Conservation (phyloP, 1,284 basidiomycete species). For the Cryptococcus deneoformans region DNA sequence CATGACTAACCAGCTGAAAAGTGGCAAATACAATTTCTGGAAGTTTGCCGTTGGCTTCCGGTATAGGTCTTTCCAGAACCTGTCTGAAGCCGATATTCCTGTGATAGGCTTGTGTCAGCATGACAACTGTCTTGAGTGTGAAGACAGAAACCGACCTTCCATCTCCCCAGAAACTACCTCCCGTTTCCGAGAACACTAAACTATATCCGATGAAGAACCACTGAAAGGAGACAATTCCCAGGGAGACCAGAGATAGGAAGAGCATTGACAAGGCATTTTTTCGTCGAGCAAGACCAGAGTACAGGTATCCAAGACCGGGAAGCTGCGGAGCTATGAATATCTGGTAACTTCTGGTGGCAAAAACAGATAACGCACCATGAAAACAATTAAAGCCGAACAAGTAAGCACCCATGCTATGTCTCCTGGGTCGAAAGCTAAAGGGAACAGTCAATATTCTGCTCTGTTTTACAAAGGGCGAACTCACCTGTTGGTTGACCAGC, state of each 20-base stretch:
- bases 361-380: slow-evolving; percentile 43
- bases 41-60: slow-evolving; percentile 58
- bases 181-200: slow-evolving; percentile 71
- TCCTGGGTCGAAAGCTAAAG: slow-evolving; percentile 62
- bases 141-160: slow-evolving; percentile 43
- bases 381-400: slow-evolving; percentile 71
- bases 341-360: not conserved
- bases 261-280: slow-evolving; percentile 56
- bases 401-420: slow-evolving; percentile 81
- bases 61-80: slow-evolving; percentile 73
- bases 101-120: not conserved
- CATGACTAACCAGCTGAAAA: slow-evolving; percentile 63
- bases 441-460: not conserved
- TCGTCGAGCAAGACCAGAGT: slow-evolving; percentile 78
- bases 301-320: slow-evolving; percentile 68
- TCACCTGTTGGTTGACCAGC: slow-evolving; percentile 16
- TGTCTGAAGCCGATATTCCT: slow-evolving; percentile 57
- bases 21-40: slow-evolving; percentile 66
- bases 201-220: slow-evolving; percentile 88
- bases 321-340: slow-evolving; percentile 51
- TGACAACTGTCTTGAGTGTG: not conserved
- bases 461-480: not conserved
- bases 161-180: slow-evolving; percentile 61
- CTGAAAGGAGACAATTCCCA: slow-evolving; percentile 73
- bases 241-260: slow-evolving; percentile 60